Evolutionary conservation across 2,329 filamentous ascomycete genomes (phyloP).

Genomic region (Colletotrichum agaves): DNA sequence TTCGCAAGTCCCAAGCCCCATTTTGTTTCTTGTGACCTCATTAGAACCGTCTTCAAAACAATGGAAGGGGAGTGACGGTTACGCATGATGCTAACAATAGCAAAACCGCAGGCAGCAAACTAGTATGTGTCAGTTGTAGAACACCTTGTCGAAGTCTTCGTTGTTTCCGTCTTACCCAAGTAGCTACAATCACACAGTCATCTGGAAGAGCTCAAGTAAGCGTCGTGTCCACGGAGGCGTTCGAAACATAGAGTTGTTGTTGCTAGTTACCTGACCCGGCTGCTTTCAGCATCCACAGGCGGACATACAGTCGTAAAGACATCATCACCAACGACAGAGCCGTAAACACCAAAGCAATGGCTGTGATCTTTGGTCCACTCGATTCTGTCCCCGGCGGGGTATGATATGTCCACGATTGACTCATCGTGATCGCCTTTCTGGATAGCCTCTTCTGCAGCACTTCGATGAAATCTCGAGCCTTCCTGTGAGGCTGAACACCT

Average conservation of each 20-base stretch:
- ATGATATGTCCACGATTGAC: slow-evolving; percentile 50
- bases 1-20: slow-evolving; percentile 53
- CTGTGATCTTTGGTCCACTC: slow-evolving; percentile 46
- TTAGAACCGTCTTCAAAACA: not conserved
- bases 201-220: slow-evolving; percentile 16
- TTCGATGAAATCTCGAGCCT: not conserved
- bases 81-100: slow-evolving; percentile 50
- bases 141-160: too few relatives aligned
- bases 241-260: slow-evolving; percentile 1
- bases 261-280: slow-evolving; percentile 46
- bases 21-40: slow-evolving; percentile 51
- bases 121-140: too few relatives aligned
- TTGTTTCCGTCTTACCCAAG: slow-evolving; percentile 46
- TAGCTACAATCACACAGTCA: slow-evolving; percentile 39
- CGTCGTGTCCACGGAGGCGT: not conserved
- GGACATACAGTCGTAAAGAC: slow-evolving; percentile 49
- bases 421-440: slow-evolving; percentile 7
- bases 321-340: slow-evolving; percentile 46
- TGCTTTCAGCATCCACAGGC: slow-evolving; percentile 48
- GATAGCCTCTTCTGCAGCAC: not conserved
- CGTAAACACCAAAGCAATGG: slow-evolving; percentile 45
- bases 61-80: not conserved
- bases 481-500: slow-evolving; percentile 13
- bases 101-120: slow-evolving; percentile 49
- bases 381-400: slow-evolving; percentile 46